phyloP scores from a whole-genome alignment of 768 basidiomycete species.

The Asterophora lycoperdoides region DNA sequence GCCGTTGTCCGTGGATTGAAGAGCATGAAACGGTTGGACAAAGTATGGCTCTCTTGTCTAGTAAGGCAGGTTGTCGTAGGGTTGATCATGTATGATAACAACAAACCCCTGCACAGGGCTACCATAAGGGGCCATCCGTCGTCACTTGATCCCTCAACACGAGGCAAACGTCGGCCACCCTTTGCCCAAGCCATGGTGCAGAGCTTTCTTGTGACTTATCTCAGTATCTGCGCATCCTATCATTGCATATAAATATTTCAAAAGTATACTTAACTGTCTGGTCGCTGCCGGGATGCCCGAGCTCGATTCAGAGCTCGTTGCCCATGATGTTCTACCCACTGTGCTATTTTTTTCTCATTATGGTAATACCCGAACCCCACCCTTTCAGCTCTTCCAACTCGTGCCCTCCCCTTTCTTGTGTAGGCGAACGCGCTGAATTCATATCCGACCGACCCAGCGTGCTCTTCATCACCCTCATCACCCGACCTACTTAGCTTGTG shows the following conservation, averaged over 20 bases:
- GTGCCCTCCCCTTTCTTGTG: constrained; percentile 8
- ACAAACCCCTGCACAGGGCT: constrained; percentile 12
- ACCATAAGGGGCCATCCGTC: constrained; percentile 10
- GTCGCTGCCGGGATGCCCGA: neutral
- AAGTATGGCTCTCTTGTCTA: constrained; percentile 7
- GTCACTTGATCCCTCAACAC: constrained; percentile 25
- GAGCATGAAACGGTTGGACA: constrained; percentile 11
- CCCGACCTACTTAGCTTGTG: no score
- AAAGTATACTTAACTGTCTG: no score
- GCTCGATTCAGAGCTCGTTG: constrained; percentile 3
- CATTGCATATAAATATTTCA: neutral
- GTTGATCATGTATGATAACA: constrained; percentile 20
- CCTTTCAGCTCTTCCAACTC: constrained; percentile 9
- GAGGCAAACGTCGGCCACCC: constrained; percentile 32
- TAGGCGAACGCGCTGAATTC: constrained; percentile 7
- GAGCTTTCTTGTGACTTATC: constrained; percentile 18
- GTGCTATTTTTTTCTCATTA: neutral
- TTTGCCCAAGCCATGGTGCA: constrained; percentile 30
- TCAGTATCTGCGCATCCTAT: constrained; percentile 1
- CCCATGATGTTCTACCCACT: neutral
- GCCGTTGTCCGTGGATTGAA: constrained; percentile 10
- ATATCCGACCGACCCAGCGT: constrained; percentile 6
- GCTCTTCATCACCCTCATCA: no score
- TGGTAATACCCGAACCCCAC: constrained; percentile 2
- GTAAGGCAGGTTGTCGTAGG: constrained; percentile 17